These are phyloP conservation scores for Geosmithia putterillii DNA, from an alignment of 2,329 filamentous ascomycete genomes.

Conservation along the genomic window DNA sequence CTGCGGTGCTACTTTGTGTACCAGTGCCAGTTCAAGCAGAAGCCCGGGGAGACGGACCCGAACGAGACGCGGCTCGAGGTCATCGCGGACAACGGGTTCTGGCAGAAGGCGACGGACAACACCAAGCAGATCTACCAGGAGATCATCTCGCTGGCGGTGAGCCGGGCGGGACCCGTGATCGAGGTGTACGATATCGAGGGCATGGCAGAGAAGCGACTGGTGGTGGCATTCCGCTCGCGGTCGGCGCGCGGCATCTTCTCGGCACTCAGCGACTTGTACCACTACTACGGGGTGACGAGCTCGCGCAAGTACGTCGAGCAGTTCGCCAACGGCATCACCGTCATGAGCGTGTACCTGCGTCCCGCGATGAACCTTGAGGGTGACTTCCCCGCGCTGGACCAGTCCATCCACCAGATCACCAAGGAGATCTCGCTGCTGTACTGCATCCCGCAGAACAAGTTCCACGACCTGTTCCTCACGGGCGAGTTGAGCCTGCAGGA, in stretches of 20 bases:
- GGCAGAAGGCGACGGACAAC: constrained; percentile 91
- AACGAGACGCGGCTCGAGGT: constrained; percentile 82
- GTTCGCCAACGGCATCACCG: constrained; percentile 95
- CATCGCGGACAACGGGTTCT: constrained; percentile 85
- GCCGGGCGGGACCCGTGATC: constrained; percentile 84
- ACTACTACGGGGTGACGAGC: constrained; percentile 95
- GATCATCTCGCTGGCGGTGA: constrained; percentile 76
- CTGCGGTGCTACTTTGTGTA: constrained; percentile 98
- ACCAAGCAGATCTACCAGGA: constrained; percentile 94
- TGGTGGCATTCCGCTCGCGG: constrained; percentile 87
- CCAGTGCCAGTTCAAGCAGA: constrained; percentile 79
- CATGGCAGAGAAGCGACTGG: constrained; percentile 81
- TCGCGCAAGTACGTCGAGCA: constrained; percentile 97
- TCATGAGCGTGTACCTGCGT: constrained; percentile 90
- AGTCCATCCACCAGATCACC: constrained; percentile 96
- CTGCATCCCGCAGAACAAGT: constrained; percentile 95
- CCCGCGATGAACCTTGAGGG: constrained; percentile 49
- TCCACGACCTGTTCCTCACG: constrained; percentile 77
- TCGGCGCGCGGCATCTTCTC: constrained; percentile 92
- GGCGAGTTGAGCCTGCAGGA: constrained; percentile 88
- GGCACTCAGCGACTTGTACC: constrained; percentile 88
- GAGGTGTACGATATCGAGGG: constrained; percentile 95
- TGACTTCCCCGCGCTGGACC: constrained; percentile 68
- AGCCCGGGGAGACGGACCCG: constrained; percentile 54
- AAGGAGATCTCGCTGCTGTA: constrained; percentile 96